Conservation (phyloP, 1,139 yeast species). For the Nematodospora anomalae region DNA sequence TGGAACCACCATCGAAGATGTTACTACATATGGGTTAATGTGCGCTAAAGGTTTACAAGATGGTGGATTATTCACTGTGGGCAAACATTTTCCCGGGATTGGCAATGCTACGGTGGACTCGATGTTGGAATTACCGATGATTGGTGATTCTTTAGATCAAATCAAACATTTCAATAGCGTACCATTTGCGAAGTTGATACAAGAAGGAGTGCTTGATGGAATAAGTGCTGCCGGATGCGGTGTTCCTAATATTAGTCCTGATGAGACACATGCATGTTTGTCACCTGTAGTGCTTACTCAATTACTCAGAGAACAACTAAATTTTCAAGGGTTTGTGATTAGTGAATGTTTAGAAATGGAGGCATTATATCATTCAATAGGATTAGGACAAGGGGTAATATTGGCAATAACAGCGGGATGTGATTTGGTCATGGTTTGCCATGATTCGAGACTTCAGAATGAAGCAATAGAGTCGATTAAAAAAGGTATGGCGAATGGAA, state of each 20-base stretch:
- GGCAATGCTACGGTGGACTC: slow-evolving; percentile 64
- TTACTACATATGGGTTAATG: slow-evolving; percentile 53
- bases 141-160: slow-evolving; percentile 57
- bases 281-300: slow-evolving; percentile 58
- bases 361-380: slow-evolving; percentile 60
- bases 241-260: slow-evolving; percentile 61
- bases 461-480: slow-evolving; percentile 59
- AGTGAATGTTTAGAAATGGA: slow-evolving; percentile 70
- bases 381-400: slow-evolving; percentile 66
- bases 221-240: slow-evolving; percentile 69
- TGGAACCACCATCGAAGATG: slow-evolving; percentile 63
- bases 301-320: slow-evolving; percentile 51
- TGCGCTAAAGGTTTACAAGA: slow-evolving; percentile 55
- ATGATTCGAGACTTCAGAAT: slow-evolving; percentile 53
- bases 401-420: slow-evolving; percentile 66
- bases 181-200: slow-evolving; percentile 54
- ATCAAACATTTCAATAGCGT: slow-evolving; percentile 50
- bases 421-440: slow-evolving; percentile 65
- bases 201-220: slow-evolving; percentile 53
- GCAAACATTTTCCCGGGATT: slow-evolving; percentile 69
- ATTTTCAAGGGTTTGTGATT: slow-evolving; percentile 60
- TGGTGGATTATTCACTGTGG: slow-evolving; percentile 59
- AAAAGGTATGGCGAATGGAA: slow-evolving; percentile 55
- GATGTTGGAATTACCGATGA: slow-evolving; percentile 57
- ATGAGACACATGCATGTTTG: slow-evolving; percentile 64